phyloP scores from a whole-genome alignment of 2,329 filamentous ascomycete species.

The Aspergillus transmontanensis region DNA sequence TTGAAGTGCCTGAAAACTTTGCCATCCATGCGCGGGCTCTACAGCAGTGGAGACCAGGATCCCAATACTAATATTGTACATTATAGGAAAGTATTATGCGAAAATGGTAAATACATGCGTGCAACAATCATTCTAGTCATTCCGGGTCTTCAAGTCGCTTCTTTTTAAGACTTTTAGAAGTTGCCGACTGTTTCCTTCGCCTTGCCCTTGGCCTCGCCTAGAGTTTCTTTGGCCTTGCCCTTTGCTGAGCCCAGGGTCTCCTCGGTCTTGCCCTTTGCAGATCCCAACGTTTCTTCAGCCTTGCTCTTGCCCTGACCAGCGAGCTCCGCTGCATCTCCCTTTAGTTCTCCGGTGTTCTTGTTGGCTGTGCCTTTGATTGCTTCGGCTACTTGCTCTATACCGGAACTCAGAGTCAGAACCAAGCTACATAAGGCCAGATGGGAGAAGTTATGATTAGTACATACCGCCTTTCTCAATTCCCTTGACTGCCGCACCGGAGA shows the following conservation, averaged over 20 bases:
- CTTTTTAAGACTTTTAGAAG: constrained; percentile 3
- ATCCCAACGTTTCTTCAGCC: constrained; percentile 12
- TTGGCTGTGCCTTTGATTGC: constrained; percentile 47
- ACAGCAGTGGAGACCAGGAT: neutral
- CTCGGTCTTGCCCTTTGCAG: constrained; percentile 20
- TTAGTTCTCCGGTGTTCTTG: constrained; percentile 39
- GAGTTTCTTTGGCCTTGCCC: constrained; percentile 19
- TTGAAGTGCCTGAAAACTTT: neutral
- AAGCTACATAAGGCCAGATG: neutral
- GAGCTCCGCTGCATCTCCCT: constrained; percentile 25
- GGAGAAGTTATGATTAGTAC: constrained; percentile 26
- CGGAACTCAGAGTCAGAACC: neutral
- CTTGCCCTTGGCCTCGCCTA: constrained; percentile 24
- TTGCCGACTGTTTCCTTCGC: constrained; percentile 26
- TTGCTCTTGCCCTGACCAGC: constrained; percentile 16
- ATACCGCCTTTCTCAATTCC: constrained; percentile 65
- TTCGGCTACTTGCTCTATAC: constrained; percentile 53
- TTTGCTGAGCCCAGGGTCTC: constrained; percentile 18
- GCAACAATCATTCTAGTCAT: neutral
- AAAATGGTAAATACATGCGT: constrained; percentile 6
- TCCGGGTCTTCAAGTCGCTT: neutral
- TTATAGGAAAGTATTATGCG: constrained; percentile 5
- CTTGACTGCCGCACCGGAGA: constrained; percentile 60
- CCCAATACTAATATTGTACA: constrained; percentile 10
- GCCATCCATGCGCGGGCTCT: neutral